Base-by-base conservation (phyloP, 805 yeast genomes). In the Cephaloascus albidus region DNA sequence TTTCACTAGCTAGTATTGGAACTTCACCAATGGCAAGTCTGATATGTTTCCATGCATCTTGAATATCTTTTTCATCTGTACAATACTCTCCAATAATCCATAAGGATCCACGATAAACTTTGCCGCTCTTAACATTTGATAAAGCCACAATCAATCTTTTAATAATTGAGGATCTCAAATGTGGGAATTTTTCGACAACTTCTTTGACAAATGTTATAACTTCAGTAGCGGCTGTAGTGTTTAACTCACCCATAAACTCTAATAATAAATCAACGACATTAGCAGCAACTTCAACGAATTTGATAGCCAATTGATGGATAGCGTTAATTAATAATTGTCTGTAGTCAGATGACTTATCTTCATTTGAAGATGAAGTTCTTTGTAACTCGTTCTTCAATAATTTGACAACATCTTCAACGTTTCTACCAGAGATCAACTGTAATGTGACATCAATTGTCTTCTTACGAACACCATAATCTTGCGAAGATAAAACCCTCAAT, bases 41-140 rank as follows among this genome's bases (percentile, higher is more conserved):
- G 46, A 93, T 77, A 47, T 77, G 84, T 51, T 76, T 82, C 98
- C 98, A 94, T 4, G 94, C 80, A 19, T 71, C 73, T 57, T 83
- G 84, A 45, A 93, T 79, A 38, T 83, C 83, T 19, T 69, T 60
- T 46, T 81, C 87, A 38, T 80, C 81, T 36, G 73, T 53, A 32
- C 89, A 69, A 60, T 88, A 93, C 62, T 94, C 98, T 60, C 99
- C 98, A 51, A 93, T 63, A 38, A 93, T 81, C 99, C 99, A 93
- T 43, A 94, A 68, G 1, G 95, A 87, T 23, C 96, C 95, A 48
- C 97, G 80, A 65, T 79, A 84, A 10, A 93, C 96, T 52, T 88
- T 88, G 10, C 96, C 95, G 43, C 93, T 81, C 55, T 79, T 85
- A 38, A 86, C 80, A 18, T 68, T 66, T 20, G 76, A 76, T 54